Conservation (phyloP, 1,284 basidiomycete species). For the Marasmius fiardii region DNA sequence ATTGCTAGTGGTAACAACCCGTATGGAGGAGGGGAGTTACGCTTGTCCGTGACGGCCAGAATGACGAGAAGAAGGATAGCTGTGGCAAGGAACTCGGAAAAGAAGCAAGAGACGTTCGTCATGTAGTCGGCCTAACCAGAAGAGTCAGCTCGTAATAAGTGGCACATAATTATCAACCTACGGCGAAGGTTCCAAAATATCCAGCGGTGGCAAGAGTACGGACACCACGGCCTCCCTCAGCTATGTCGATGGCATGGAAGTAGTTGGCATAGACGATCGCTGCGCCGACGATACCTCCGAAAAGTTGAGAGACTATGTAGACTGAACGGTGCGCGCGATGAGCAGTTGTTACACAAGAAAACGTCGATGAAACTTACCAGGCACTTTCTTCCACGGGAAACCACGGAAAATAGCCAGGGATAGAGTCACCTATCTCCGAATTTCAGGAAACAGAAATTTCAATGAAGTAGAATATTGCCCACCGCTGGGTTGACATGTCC, state of each 20-base stretch:
- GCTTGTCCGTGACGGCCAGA: slow-evolving; percentile 29
- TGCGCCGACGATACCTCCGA: slow-evolving; percentile 69
- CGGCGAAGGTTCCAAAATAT: slow-evolving; percentile 71
- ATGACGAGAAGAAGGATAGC: slow-evolving; percentile 31
- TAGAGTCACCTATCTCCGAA: slow-evolving; percentile 42
- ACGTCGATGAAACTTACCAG: slow-evolving; percentile 22
- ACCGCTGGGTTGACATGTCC: slow-evolving; percentile 77
- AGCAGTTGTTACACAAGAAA: not conserved
- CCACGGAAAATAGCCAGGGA: slow-evolving; percentile 61
- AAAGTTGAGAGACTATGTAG: slow-evolving; percentile 12
- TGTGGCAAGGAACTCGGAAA: slow-evolving; percentile 33
- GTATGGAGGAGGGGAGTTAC: slow-evolving; percentile 30
- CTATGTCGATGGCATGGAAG: slow-evolving; percentile 67
- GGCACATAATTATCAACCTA: slow-evolving; percentile 27
- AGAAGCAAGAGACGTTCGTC: slow-evolving; percentile 26
- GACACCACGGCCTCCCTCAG: slow-evolving; percentile 57
- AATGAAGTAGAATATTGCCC: slow-evolving; percentile 10
- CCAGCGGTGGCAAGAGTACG: slow-evolving; percentile 70
- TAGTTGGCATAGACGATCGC: slow-evolving; percentile 75
- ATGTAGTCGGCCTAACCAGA: slow-evolving; percentile 21
- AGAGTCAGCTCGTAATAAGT: not conserved
- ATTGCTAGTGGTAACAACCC: slow-evolving; percentile 37
- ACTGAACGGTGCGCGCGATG: not conserved
- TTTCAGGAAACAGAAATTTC: not conserved
- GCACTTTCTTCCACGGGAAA: slow-evolving; percentile 74